Percentiles rank a stretch among this genome's conserved stretches.
phyloP scores from a whole-genome alignment of 1,284 basidiomycete genomes.

The Microbotryum violaceum region DNA sequence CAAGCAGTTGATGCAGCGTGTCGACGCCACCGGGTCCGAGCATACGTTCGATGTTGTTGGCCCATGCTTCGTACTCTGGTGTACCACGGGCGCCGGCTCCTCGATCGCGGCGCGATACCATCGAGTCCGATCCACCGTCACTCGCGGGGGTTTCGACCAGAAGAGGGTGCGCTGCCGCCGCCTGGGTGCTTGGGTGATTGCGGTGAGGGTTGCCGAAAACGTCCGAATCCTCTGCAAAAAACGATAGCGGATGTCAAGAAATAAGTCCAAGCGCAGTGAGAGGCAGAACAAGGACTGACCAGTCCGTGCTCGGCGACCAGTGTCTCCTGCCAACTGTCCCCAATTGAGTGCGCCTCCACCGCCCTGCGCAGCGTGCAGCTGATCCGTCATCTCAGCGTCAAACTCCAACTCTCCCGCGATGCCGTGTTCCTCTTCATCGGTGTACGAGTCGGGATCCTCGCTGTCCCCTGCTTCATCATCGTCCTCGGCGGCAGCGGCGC shows the following conservation, averaged over 20 bases:
- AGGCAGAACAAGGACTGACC: not conserved
- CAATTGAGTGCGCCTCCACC: constrained; percentile 14
- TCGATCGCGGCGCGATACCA: constrained; percentile 20
- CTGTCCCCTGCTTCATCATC: constrained; percentile 54
- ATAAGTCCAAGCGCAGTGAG: constrained; percentile 1
- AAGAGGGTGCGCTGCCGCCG: constrained; percentile 57
- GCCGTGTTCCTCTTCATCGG: constrained; percentile 26
- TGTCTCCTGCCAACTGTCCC: constrained; percentile 25
- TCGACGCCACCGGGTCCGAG: constrained; percentile 30
- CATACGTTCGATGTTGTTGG: constrained; percentile 28
- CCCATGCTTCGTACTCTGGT: constrained; percentile 31
- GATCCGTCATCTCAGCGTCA: constrained; percentile 29
- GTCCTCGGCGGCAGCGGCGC: constrained; percentile 42
- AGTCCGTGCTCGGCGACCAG: too few species aligned
- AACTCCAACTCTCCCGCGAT: constrained; percentile 32
- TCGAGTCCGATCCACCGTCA: constrained; percentile 15
- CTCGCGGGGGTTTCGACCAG: constrained; percentile 52
- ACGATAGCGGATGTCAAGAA: not conserved
- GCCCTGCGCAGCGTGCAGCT: constrained; percentile 20
- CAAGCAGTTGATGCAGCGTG: constrained; percentile 29
- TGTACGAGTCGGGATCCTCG: constrained; percentile 39
- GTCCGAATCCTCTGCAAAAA: constrained; percentile 1
- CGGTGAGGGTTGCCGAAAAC: constrained; percentile 22
- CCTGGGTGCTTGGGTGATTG: constrained; percentile 6
- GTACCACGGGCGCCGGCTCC: constrained; percentile 32